phyloP scores from a whole-genome alignment of 2,329 filamentous ascomycete genomes.

The Claviceps fusiformis region DNA sequence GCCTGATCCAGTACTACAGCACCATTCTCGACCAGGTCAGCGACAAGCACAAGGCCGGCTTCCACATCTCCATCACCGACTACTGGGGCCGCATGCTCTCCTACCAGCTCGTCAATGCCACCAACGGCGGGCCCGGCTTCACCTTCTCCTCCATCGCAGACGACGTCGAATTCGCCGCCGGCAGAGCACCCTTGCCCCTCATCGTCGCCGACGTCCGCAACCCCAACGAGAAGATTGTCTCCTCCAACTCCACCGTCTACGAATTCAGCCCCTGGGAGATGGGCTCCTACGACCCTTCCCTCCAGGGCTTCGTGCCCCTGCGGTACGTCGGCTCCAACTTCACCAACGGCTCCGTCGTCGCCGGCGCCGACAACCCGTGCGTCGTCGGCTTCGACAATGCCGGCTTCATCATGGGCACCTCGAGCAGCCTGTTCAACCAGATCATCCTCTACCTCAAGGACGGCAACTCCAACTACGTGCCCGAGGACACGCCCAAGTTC shows the following conservation, averaged over 20 bases:
- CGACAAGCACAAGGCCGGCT: conserved; percentile 27
- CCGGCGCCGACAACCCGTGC: conserved; percentile 29
- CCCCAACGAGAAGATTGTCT: conserved; percentile 28
- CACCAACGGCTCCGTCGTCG: conserved; percentile 29
- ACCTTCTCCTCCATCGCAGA: conserved; percentile 62
- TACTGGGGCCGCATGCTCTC: conserved; percentile 81
- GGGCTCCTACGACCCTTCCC: conserved; percentile 47
- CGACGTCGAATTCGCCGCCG: conserved; percentile 28
- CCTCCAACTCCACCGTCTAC: conserved; percentile 45
- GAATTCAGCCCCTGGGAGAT: conserved; percentile 56
- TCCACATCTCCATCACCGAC: conserved; percentile 61
- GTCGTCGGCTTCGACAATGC: conserved; percentile 61
- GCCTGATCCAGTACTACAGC: conserved; percentile 25
- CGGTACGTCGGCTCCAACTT: conserved; percentile 48
- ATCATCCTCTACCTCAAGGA: conserved; percentile 53
- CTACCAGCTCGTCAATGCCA: conserved; percentile 70
- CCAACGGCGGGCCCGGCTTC: conserved; percentile 58
- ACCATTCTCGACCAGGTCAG: conserved; percentile 21
- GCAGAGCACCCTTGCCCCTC: conserved; percentile 33
- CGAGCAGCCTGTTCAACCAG: conserved; percentile 67
- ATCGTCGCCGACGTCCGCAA: conserved; percentile 34
- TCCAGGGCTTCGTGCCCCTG: conserved; percentile 46
- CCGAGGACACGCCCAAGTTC: conserved; percentile 32
- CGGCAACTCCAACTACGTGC: conserved; percentile 29
- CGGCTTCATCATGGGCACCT: conserved; percentile 72